phyloP scores from a whole-genome alignment of 495 filamentous ascomycete species.

The Parathielavia hyrcaniae region DNA sequence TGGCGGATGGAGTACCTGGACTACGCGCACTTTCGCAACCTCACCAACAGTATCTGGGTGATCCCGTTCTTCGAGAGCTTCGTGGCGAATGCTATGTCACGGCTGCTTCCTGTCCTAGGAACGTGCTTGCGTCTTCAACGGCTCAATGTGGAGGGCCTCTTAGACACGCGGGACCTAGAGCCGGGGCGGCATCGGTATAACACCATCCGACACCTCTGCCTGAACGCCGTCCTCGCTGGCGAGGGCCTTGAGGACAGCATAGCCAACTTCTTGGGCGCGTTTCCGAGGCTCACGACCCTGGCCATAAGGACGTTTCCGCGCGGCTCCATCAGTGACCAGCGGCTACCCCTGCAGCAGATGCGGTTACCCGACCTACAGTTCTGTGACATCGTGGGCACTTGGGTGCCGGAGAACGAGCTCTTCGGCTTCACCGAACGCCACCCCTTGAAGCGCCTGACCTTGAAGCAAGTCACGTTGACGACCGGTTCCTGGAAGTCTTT shows the following conservation, averaged over 20 bases:
- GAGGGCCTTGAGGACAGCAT: not conserved
- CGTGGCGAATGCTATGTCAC: not conserved
- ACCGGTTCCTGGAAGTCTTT: no score
- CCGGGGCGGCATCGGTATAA: not conserved
- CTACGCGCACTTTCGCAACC: not conserved
- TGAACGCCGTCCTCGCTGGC: conserved; percentile 3
- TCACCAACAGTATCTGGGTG: not conserved
- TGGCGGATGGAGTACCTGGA: not conserved
- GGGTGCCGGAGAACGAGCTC: conserved; percentile 3
- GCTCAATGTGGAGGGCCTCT: conserved; percentile 4
- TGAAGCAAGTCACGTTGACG: conserved; percentile 1
- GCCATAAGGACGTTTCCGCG: not conserved
- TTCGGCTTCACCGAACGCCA: conserved; percentile 5
- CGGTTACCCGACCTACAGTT: not conserved
- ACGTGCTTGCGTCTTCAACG: not conserved
- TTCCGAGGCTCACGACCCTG: not conserved
- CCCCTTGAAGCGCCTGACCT: conserved; percentile 2
- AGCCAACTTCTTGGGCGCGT: not conserved
- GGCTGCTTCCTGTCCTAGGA: conserved; percentile 7
- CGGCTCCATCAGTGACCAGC: not conserved
- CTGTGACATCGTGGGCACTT: not conserved
- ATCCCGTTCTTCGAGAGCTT: conserved; percentile 6
- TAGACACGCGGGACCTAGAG: not conserved
- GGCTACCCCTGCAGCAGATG: conserved; percentile 1
- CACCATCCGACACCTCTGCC: not conserved